Conservation (phyloP, 805 yeast species). For the Yamadazyma insecticola region DNA sequence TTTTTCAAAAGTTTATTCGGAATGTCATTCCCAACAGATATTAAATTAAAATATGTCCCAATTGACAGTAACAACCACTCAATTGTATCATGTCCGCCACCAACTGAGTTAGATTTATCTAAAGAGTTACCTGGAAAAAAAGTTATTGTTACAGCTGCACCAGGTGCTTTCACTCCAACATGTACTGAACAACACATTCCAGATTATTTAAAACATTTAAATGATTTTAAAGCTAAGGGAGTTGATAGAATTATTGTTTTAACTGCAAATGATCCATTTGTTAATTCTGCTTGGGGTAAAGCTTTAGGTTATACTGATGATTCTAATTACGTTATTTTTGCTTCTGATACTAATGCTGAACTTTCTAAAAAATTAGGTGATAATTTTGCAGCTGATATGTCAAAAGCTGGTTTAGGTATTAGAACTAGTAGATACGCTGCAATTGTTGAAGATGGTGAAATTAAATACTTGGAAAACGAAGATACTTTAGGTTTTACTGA, state of each 20-base stretch:
- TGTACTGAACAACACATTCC: constrained; percentile 43
- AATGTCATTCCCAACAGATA: constrained; percentile 31
- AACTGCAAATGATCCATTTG: constrained; percentile 42
- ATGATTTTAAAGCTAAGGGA: constrained; percentile 40
- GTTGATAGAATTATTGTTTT: constrained; percentile 29
- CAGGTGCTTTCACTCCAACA: constrained; percentile 79
- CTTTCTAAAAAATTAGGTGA: constrained; percentile 48
- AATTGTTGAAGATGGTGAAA: constrained; percentile 50
- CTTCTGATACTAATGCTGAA: constrained; percentile 33
- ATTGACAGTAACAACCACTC: constrained; percentile 30
- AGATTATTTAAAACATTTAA: constrained; percentile 32
- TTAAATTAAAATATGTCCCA: constrained; percentile 38
- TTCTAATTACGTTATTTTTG: constrained; percentile 33
- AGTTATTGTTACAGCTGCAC: constrained; percentile 69
- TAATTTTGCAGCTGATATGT: constrained; percentile 42
- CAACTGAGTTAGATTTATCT: constrained; percentile 30
- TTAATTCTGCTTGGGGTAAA: constrained; percentile 41
- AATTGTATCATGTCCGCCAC: constrained; percentile 36
- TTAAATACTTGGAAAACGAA: constrained; percentile 28
- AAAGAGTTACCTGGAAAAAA: constrained; percentile 41
- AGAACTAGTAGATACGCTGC: constrained; percentile 61
- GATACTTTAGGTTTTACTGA: constrained; percentile 21
- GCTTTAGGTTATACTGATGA: constrained; percentile 38
- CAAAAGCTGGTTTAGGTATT: constrained; percentile 33
- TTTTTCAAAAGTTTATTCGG: too few relatives aligned